Conservation (phyloP, 495 filamentous ascomycete species). For the Ramalina intermedia region DNA sequence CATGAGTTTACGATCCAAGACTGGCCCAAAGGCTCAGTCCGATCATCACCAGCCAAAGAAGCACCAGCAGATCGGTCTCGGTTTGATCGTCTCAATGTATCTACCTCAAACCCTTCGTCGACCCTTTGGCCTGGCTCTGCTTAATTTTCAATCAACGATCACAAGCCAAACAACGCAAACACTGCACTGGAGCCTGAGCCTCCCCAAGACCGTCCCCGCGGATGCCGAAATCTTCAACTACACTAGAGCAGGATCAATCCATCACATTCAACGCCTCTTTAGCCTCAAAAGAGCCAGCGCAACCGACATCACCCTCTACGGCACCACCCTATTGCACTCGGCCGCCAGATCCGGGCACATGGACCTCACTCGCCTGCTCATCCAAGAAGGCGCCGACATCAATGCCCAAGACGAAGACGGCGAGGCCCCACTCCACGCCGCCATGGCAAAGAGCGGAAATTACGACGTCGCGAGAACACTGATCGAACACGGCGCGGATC, state of each 20-base stretch:
- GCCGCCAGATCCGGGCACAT: constrained; percentile 3
- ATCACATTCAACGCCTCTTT: constrained; percentile 3
- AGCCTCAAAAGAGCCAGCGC: constrained; percentile 1
- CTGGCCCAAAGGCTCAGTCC: constrained; percentile 1
- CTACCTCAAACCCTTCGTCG: not conserved
- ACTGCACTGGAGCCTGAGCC: constrained; percentile 2
- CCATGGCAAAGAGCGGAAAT: constrained; percentile 4
- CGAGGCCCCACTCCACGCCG: constrained; percentile 6
- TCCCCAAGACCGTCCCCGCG: not conserved
- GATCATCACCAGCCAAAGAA: not conserved
- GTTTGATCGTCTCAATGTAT: constrained; percentile 4
- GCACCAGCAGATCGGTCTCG: constrained; percentile 4
- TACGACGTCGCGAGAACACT: constrained; percentile 5
- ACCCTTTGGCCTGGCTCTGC: constrained; percentile 1
- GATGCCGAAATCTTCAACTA: constrained; percentile 7
- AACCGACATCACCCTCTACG: constrained; percentile 2
- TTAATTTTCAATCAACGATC: not conserved
- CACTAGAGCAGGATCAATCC: constrained; percentile 1
- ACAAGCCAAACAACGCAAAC: not conserved
- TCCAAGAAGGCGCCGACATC: constrained; percentile 10
- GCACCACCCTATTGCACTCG: constrained; percentile 4
- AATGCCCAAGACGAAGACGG: constrained; percentile 14
- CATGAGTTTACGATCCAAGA: not conserved
- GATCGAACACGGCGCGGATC: constrained; percentile 8
- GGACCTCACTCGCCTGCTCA: constrained; percentile 5